Evolutionary conservation across 495 filamentous ascomycete genomes (phyloP), one percentile per base, ranked within the genome.

Genomic region (Podospora pseudoanserina): DNA sequence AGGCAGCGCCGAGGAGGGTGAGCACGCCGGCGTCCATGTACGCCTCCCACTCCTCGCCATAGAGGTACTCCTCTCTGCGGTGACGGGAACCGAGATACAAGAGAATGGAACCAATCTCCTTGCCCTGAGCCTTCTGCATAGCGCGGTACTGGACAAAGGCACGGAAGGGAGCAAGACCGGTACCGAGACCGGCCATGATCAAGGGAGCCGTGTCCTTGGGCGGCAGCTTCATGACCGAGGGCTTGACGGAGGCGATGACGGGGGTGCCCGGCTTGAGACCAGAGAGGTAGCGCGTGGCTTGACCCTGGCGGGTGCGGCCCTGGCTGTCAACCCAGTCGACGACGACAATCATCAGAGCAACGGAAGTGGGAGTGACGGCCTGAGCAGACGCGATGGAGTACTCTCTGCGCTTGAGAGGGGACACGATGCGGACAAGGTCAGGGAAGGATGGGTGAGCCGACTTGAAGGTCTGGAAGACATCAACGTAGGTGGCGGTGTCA

Each of bases 151-250:
- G 96, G 63, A 97, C 90, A 76, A 99, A 99, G 62, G 95, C 95
- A 69, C 95, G 91, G 91, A 98, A 99, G 34, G 95, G 95, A 6
- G 95, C 95, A 19, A 99, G 89, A 75, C 95, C 95, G 3, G 95
- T 99, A 70, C 95, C 95, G n/a, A 99, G 91, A 80, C 95, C 95
- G 34, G 95, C 95, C 95, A 99, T 99, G 85, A 99, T 97, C 68
- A 99, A 86, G 9, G 95, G 95, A 65, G 92, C 89, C 57, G 91
- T 93, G 68, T 91, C 91, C 72, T 88, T 88, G 58, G 88, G 83
- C 16, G 95, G 96, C 28, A 99, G 84, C 80, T 98, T 99, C 95
- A 97, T 85, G 70, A 99, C 95, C 61, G 92, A 97, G 11, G 96
- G 93, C 81, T 99, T 99, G 80, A 98, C 91, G 60, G 91, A 94